phyloP scores from a whole-genome alignment of 1,139 yeast genomes.

The Candida tropicalis region DNA sequence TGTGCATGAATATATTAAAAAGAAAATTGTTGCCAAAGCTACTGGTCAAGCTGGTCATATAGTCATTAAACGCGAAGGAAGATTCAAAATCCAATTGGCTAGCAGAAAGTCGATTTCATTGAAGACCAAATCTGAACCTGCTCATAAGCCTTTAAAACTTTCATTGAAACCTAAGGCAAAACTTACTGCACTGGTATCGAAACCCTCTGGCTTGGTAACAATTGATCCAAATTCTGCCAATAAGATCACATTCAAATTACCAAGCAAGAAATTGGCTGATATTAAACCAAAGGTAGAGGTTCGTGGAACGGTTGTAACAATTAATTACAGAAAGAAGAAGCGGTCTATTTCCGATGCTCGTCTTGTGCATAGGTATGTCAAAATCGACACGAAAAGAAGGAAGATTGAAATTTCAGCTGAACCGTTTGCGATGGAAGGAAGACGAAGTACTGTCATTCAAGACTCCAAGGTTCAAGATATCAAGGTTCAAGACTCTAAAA shows the following conservation, averaged over 20 bases:
- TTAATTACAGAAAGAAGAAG: conserved; percentile 8
- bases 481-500: too few species aligned
- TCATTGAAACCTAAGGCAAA: conserved; percentile 11
- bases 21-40: conserved; percentile 61
- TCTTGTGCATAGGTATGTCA: conserved; percentile 28
- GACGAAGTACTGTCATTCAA: too few species aligned
- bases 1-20: conserved; percentile 47
- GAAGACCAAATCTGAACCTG: background rate
- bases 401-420: conserved; percentile 15
- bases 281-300: conserved; percentile 16
- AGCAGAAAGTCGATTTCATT: conserved; percentile 21
- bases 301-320: conserved; percentile 13
- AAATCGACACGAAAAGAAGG: conserved; percentile 27
- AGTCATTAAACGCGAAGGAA: conserved; percentile 44
- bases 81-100: conserved; percentile 46
- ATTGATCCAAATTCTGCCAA: background rate
- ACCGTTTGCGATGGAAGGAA: conserved; percentile 17
- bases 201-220: background rate
- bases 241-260: conserved; percentile 11
- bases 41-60: conserved; percentile 47
- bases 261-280: conserved; percentile 5
- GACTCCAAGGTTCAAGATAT: too few species aligned
- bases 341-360: background rate
- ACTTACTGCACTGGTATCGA: background rate
- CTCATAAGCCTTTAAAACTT: conserved; percentile 19